These are phyloP conservation scores for Penicillium sp. DNA, from an alignment of 2,329 filamentous ascomycete species.

Conservation along the genomic window DNA sequence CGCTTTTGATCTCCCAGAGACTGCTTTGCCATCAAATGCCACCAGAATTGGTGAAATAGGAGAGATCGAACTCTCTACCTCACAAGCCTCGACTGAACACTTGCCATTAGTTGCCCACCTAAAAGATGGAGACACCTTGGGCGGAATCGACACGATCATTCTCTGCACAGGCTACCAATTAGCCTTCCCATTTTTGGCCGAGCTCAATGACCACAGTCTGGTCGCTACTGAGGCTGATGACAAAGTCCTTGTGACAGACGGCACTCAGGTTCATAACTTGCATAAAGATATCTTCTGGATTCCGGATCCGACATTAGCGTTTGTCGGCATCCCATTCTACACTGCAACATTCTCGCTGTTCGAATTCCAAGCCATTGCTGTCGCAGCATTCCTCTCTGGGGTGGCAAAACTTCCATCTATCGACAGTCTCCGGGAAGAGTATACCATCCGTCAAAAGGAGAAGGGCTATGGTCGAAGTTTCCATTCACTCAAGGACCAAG, in stretches of 20 bases:
- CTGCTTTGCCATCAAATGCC: slow-evolving; percentile 56
- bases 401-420: slow-evolving; percentile 50
- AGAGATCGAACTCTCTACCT: slow-evolving; percentile 42
- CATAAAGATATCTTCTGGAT: slow-evolving; percentile 75
- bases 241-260: slow-evolving; percentile 62
- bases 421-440: slow-evolving; percentile 41
- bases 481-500: slow-evolving; percentile 39
- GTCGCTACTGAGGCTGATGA: slow-evolving; percentile 53
- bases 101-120: slow-evolving; percentile 57
- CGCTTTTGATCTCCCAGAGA: slow-evolving; percentile 58
- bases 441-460: slow-evolving; percentile 23
- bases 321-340: slow-evolving; percentile 67
- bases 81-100: slow-evolving; percentile 22
- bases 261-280: slow-evolving; percentile 65
- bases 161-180: slow-evolving; percentile 71
- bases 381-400: slow-evolving; percentile 60
- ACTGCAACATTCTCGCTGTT: slow-evolving; percentile 70
- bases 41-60: slow-evolving; percentile 56
- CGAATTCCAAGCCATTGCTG: slow-evolving; percentile 67
- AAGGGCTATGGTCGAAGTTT: slow-evolving; percentile 39
- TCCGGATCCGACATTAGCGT: slow-evolving; percentile 63
- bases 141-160: slow-evolving; percentile 62
- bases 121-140: slow-evolving; percentile 55
- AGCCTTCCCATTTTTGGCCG: slow-evolving; percentile 64
- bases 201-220: slow-evolving; percentile 51